Conservation (phyloP, 2,329 filamentous ascomycete genomes). For the Acarospora socialis region DNA sequence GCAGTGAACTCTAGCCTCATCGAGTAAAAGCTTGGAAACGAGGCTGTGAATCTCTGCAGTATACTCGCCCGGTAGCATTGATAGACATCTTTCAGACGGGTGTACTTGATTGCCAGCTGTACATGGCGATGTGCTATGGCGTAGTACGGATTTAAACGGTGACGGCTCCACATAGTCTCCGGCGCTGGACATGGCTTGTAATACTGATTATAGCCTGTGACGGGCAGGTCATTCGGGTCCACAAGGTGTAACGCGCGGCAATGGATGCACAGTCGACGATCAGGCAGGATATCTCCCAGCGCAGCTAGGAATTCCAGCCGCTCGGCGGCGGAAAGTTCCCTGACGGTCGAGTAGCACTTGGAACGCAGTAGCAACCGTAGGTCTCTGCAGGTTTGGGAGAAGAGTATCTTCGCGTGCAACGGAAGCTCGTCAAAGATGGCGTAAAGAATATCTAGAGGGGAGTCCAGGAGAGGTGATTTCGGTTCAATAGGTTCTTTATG, state of each 20-base stretch:
- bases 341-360: constrained; percentile 3
- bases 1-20: constrained; percentile 5
- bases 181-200: constrained; percentile 3
- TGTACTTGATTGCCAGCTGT: constrained; percentile 6
- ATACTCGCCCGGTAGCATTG: constrained; percentile 5
- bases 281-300: constrained; percentile 3
- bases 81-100: constrained; percentile 5
- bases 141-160: constrained; percentile 2
- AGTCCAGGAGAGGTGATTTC: constrained; percentile 6
- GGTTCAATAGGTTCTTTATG: too few species aligned
- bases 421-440: constrained; percentile 5
- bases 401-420: constrained; percentile 6
- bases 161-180: constrained; percentile 1
- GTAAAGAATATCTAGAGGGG: constrained; percentile 7
- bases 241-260: constrained; percentile 7
- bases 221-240: constrained; percentile 7
- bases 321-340: too few species aligned
- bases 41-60: constrained; percentile 5
- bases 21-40: too few species aligned
- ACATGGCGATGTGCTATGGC: constrained; percentile 3
- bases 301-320: constrained; percentile 3
- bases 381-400: constrained; percentile 7
- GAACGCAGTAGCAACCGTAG: constrained; percentile 4
- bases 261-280: constrained; percentile 5
- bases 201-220: constrained; percentile 6